These are phyloP conservation scores for Fusarium zealandicum DNA, from an alignment of 2,329 filamentous ascomycete species.

Conservation along the genomic window DNA sequence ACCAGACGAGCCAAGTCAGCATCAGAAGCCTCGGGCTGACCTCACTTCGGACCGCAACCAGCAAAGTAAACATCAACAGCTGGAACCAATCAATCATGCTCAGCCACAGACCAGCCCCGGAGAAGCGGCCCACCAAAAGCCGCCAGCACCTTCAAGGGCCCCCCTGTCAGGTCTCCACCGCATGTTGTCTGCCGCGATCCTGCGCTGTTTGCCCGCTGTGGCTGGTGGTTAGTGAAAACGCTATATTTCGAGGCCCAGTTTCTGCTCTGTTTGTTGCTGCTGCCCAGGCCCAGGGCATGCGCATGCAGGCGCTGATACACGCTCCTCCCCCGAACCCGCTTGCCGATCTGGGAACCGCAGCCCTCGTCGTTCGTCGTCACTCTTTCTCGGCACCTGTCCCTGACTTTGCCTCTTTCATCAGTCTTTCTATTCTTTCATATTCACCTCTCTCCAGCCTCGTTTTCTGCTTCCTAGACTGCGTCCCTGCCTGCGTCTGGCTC, in stretches of 20 bases:
- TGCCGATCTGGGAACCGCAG: constrained; percentile 35
- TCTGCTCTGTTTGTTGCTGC: constrained; percentile 4
- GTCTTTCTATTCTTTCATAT: constrained; percentile 18
- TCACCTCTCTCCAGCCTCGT: constrained; percentile 4
- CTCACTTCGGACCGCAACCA: constrained; percentile 7
- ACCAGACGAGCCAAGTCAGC: constrained; percentile 15
- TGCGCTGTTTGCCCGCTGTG: constrained; percentile 10
- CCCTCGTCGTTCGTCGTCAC: constrained; percentile 23
- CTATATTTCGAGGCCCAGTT: constrained; percentile 17
- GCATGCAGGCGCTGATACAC: constrained; percentile 26
- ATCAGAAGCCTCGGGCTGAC: constrained; percentile 19
- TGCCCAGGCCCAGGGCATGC: neutral
- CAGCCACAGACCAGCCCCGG: constrained; percentile 15
- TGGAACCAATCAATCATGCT: constrained; percentile 14
- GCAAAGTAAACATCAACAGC: constrained; percentile 30
- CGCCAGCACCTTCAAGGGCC: constrained; percentile 1
- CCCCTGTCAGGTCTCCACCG: constrained; percentile 11
- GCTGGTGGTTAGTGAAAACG: constrained; percentile 22
- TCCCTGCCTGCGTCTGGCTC: neutral
- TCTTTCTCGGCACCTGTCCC: constrained; percentile 8
- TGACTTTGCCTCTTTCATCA: constrained; percentile 32
- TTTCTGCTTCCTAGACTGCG: neutral
- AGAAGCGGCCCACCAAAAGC: constrained; percentile 13
- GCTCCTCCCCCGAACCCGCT: constrained; percentile 34
- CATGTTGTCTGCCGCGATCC: constrained; percentile 22